These are phyloP conservation scores for Aureobasidium pullulans DNA, from an alignment of 2,329 filamentous ascomycete species.

Conservation along the genomic window DNA sequence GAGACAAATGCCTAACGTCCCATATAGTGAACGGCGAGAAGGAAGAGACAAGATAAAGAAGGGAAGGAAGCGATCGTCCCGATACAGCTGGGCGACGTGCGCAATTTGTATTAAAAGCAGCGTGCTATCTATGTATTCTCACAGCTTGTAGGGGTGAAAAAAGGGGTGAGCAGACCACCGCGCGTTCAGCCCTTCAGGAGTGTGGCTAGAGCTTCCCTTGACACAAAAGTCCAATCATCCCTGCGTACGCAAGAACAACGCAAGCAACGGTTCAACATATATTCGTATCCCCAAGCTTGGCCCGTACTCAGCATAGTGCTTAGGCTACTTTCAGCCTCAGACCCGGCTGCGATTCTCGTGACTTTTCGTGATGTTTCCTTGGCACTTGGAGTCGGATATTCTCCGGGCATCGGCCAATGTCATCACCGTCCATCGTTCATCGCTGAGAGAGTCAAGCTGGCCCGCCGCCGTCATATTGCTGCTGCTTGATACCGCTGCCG, in stretches of 20 bases:
- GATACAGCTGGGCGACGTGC: neutral
- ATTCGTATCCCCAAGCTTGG: neutral
- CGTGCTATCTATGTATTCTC: neutral
- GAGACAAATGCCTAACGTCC: constrained; percentile 5
- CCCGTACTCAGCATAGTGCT: neutral
- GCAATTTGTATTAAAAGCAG: neutral
- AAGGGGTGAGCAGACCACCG: neutral
- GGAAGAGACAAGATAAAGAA: neutral
- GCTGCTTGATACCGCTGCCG: constrained; percentile 2
- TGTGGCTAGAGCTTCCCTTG: neutral
- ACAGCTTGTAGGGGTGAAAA: neutral
- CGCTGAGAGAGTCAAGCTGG: neutral
- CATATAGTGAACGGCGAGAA: constrained; percentile 5
- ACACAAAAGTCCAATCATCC: neutral
- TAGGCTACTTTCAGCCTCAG: too few species aligned
- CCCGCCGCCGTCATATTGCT: neutral
- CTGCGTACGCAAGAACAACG: neutral
- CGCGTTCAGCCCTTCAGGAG: neutral
- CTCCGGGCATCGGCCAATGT: neutral
- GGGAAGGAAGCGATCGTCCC: neutral
- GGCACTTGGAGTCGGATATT: neutral
- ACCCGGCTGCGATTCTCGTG: neutral
- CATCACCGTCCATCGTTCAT: neutral
- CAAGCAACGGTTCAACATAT: neutral
- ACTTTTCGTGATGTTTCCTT: neutral